phyloP scores from a whole-genome alignment of 163 green algal species.

The Trebouxia gelatinosa region DNA sequence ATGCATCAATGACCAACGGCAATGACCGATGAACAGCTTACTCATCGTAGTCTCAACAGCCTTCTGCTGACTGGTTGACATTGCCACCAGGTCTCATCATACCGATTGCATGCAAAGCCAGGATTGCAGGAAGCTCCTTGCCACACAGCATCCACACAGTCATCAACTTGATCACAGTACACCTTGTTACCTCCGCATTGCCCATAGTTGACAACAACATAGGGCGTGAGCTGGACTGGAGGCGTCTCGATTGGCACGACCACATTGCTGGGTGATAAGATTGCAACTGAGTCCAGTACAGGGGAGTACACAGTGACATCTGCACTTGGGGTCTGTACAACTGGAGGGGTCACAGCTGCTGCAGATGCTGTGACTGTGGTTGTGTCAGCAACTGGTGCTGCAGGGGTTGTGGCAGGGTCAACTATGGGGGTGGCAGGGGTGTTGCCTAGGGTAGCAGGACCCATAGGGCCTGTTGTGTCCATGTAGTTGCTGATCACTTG shows the following conservation, averaged over 20 bases:
- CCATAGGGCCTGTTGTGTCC: neutral
- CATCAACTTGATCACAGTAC: neutral
- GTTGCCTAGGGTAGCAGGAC: neutral
- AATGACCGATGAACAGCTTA: neutral
- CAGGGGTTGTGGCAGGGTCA: neutral
- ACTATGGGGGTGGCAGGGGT: neutral
- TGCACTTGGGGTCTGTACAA: neutral
- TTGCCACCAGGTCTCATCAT: conserved; percentile 29
- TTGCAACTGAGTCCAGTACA: neutral
- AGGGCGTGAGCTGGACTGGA: neutral
- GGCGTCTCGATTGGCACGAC: neutral
- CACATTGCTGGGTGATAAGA: conserved; percentile 7
- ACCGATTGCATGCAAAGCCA: conserved; percentile 18
- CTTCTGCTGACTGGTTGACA: conserved; percentile 18
- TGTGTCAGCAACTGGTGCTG: neutral
- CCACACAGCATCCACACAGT: conserved; percentile 26
- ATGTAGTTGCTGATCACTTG: neutral
- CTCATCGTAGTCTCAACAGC: neutral
- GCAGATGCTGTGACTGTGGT: neutral
- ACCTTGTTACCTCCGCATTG: conserved; percentile 25
- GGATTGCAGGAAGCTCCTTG: conserved; percentile 1
- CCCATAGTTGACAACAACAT: conserved; percentile 14
- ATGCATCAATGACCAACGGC: too few species aligned
- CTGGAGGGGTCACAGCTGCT: conserved; percentile 8
- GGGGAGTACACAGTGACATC: neutral